A percentile compares a stretch with the other conserved stretches of the same genome.
phyloP scores from a whole-genome alignment of 768 basidiomycete species.

The Amanita rimosa region DNA sequence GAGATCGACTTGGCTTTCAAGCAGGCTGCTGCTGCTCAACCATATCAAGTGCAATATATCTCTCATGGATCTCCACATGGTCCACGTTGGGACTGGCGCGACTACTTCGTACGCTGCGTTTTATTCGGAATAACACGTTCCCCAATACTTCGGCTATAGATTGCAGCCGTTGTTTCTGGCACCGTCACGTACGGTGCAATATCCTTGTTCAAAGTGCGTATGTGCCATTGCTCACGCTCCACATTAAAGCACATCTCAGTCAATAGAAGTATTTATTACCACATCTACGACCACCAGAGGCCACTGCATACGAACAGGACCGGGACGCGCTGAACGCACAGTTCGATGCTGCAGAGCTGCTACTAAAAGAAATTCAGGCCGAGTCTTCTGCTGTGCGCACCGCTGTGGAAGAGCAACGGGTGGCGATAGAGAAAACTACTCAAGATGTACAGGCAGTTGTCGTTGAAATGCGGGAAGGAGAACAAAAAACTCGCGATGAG shows the following conservation, averaged over 20 bases:
- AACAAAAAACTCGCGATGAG: slow-evolving; percentile 72
- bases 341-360: slow-evolving; percentile 79
- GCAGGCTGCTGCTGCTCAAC: slow-evolving; percentile 36
- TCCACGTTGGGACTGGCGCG: slow-evolving; percentile 85
- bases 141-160: slow-evolving; percentile 34
- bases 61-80: slow-evolving; percentile 15
- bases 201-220: slow-evolving; percentile 62
- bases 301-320: slow-evolving; percentile 84
- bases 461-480: slow-evolving; percentile 65
- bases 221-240: background rate
- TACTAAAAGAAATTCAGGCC: slow-evolving; percentile 69
- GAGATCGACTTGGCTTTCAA: slow-evolving; percentile 85
- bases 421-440: slow-evolving; percentile 59
- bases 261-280: slow-evolving; percentile 82
- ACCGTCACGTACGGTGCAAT: slow-evolving; percentile 72
- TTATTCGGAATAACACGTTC: slow-evolving; percentile 14
- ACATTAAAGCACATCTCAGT: slow-evolving; percentile 4
- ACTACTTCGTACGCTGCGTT: slow-evolving; percentile 73
- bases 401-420: slow-evolving; percentile 69
- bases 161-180: slow-evolving; percentile 87
- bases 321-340: slow-evolving; percentile 76
- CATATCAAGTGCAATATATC: slow-evolving; percentile 6
- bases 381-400: slow-evolving; percentile 64
- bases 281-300: slow-evolving; percentile 79
- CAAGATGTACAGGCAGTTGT: slow-evolving; percentile 65